phyloP scores from a whole-genome alignment of 2,329 filamentous ascomycete genomes.

The Neocucurbitaria cava region DNA sequence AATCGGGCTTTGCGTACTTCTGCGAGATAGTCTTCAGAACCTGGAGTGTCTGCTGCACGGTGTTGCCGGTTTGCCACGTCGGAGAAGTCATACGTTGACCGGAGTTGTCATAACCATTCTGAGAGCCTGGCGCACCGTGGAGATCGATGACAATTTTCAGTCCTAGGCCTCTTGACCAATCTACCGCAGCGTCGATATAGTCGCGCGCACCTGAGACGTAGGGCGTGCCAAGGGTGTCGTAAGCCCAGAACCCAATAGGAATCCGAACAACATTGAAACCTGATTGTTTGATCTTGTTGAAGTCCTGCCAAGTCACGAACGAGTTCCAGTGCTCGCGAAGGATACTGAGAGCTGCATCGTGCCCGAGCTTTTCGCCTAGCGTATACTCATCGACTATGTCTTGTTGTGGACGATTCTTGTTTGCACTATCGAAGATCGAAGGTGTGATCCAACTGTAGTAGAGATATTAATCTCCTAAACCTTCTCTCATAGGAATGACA shows the following conservation, averaged over 20 bases:
- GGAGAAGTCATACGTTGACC: slow-evolving; percentile 57
- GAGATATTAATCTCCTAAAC: slow-evolving; percentile 1
- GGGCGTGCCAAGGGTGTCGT: slow-evolving; percentile 57
- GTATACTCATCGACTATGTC: slow-evolving; percentile 61
- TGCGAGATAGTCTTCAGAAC: slow-evolving; percentile 65
- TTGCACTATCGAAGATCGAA: slow-evolving; percentile 57
- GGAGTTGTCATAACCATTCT: slow-evolving; percentile 70
- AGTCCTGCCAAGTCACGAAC: slow-evolving; percentile 60
- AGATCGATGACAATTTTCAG: slow-evolving; percentile 67
- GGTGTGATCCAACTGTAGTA: slow-evolving; percentile 61
- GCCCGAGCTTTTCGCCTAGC: slow-evolving; percentile 57
- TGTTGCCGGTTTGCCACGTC: slow-evolving; percentile 57
- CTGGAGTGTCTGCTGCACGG: slow-evolving; percentile 58
- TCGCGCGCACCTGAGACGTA: slow-evolving; percentile 60
- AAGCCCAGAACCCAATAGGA: slow-evolving; percentile 67
- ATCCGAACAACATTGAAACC: slow-evolving; percentile 67
- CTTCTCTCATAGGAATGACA: not conserved
- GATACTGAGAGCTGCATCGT: slow-evolving; percentile 51
- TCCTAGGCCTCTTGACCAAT: slow-evolving; percentile 61
- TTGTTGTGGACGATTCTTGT: slow-evolving; percentile 28
- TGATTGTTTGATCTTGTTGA: slow-evolving; percentile 62
- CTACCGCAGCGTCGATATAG: slow-evolving; percentile 64
- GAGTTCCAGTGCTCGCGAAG: slow-evolving; percentile 60
- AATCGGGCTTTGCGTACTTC: slow-evolving; percentile 62
- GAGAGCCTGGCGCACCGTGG: slow-evolving; percentile 63